Percentiles rank a stretch among this genome's conserved stretches.
Evolutionary conservation across 345 rosid genomes (phyloP).

Genomic region (Eutrema heterophyllum): DNA sequence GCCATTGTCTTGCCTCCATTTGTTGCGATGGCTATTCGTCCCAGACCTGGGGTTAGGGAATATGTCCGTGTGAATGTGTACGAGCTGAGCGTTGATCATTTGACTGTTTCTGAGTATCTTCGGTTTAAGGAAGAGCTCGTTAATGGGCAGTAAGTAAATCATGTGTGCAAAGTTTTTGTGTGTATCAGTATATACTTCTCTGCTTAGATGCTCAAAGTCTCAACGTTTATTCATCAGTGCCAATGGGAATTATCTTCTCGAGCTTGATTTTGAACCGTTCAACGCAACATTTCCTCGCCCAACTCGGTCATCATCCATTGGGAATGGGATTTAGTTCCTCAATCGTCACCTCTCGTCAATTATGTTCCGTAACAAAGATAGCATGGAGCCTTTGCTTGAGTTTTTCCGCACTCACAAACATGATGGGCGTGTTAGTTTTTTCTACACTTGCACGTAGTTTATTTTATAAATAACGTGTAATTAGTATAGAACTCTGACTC

Average conservation of each 20-base stretch:
- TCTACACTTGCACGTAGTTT: neutral
- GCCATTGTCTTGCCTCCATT: constrained; percentile 92
- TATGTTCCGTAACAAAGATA: constrained; percentile 88
- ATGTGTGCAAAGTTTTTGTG: neutral
- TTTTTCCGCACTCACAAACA: constrained; percentile 82
- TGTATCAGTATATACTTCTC: neutral
- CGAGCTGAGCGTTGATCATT: constrained; percentile 81
- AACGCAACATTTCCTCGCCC: constrained; percentile 85
- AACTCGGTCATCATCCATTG: constrained; percentile 91
- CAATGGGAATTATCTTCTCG: constrained; percentile 54
- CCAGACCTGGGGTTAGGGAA: constrained; percentile 97
- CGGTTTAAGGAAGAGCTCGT: constrained; percentile 80
- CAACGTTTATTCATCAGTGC: constrained; percentile 27
- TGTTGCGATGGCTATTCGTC: constrained; percentile 91
- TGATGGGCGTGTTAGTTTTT: constrained; percentile 73
- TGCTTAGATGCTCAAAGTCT: constrained; percentile 6
- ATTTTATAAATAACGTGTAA: neutral
- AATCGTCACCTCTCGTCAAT: constrained; percentile 89
- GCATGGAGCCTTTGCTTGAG: constrained; percentile 77
- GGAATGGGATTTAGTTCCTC: constrained; percentile 96
- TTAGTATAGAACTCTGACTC: neutral
- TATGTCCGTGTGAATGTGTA: constrained; percentile 78
- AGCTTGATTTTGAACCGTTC: constrained; percentile 98
- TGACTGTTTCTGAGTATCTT: constrained; percentile 77
- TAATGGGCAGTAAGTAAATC: constrained; percentile 56